Conservation (phyloP, 1,139 yeast species). For the Debaryomyces subglobosus region DNA sequence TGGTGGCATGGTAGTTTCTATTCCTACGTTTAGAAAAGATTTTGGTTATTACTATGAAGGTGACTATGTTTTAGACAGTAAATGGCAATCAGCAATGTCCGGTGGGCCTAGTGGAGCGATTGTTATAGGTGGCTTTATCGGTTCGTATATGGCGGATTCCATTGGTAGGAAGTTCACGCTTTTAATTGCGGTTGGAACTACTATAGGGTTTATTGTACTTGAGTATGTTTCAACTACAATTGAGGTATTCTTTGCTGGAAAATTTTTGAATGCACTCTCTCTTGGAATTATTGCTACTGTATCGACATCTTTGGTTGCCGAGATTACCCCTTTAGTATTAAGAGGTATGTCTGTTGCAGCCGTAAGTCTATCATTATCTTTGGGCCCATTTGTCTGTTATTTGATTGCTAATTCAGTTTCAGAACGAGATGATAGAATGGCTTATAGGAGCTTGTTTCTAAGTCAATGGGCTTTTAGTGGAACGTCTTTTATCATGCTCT, state of each 20-base stretch:
- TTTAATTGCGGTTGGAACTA: slow-evolving; percentile 2
- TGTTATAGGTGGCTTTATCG: background rate
- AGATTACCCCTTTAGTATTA: background rate
- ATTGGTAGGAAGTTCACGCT: background rate
- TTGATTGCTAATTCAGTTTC: slow-evolving; percentile 20
- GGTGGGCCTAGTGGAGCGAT: background rate
- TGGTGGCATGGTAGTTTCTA: slow-evolving; percentile 25
- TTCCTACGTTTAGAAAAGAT: slow-evolving; percentile 28
- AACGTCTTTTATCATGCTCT: slow-evolving; percentile 16
- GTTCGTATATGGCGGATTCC: background rate
- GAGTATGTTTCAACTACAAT: slow-evolving; percentile 16
- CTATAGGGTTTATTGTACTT: slow-evolving; percentile 25
- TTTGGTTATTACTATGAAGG: slow-evolving; percentile 25
- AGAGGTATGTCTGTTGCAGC: slow-evolving; percentile 29
- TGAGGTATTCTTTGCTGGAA: slow-evolving; percentile 29
- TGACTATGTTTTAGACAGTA: slow-evolving; percentile 9
- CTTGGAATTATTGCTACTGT: slow-evolving; percentile 26
- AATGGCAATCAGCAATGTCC: background rate
- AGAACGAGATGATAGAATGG: slow-evolving; percentile 23
- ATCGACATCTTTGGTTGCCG: slow-evolving; percentile 16
- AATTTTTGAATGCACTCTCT: slow-evolving; percentile 26
- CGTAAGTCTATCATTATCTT: slow-evolving; percentile 26
- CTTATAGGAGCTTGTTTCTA: slow-evolving; percentile 29
- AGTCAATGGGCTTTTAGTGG: slow-evolving; percentile 31
- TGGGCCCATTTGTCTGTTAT: slow-evolving; percentile 32